A percentile compares a stretch with the other conserved stretches of the same genome.
Conservation (phyloP, 208 protist genomes). For the Trypanosoma avium region DNA sequence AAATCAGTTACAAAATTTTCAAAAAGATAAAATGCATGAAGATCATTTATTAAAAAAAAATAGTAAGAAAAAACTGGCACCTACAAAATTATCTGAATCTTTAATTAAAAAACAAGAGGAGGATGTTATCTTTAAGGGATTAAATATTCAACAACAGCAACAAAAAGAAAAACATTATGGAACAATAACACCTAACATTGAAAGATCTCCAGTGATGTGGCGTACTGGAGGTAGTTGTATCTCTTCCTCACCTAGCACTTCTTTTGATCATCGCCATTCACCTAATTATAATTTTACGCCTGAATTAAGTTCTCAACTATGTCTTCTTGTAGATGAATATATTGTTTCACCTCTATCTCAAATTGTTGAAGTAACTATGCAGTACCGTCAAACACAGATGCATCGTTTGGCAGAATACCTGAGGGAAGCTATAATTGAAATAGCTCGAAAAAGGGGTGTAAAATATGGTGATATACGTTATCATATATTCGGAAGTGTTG, state of each 20-base stretch:
- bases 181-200: neutral
- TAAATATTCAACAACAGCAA: too few relatives aligned
- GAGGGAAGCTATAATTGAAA: constrained; percentile 55
- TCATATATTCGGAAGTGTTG: constrained; percentile 86
- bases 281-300: constrained; percentile 48
- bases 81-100: too few relatives aligned
- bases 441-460: constrained; percentile 26
- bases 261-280: neutral
- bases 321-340: constrained; percentile 59
- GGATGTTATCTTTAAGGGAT: too few relatives aligned
- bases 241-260: neutral
- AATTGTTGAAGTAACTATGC: constrained; percentile 31
- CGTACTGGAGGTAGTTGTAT: neutral
- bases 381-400: constrained; percentile 58
- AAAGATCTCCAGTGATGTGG: neutral
- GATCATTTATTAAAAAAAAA: too few relatives aligned
- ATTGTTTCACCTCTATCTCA: constrained; percentile 48
- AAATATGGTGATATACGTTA: constrained; percentile 65
- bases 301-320: constrained; percentile 54
- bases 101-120: too few relatives aligned
- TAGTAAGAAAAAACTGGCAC: too few relatives aligned
- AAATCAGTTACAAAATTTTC: too few relatives aligned
- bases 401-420: constrained; percentile 54
- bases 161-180: neutral
- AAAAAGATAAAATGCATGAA: too few relatives aligned